Evolutionary conservation across 306 rosid genomes (phyloP).

Genomic region (Vicia villosa): DNA sequence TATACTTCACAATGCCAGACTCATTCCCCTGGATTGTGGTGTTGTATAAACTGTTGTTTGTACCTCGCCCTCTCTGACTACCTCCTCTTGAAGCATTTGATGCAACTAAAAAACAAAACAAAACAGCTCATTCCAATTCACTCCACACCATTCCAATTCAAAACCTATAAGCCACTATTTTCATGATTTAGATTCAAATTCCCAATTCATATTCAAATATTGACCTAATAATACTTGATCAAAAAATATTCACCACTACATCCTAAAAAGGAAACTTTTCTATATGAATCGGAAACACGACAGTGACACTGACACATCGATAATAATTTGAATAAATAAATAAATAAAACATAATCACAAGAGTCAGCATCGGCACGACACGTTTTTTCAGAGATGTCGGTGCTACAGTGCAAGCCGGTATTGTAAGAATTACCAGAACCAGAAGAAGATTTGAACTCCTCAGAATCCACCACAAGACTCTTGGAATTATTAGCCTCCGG

Average conservation of each 20-base stretch:
- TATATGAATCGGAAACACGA: no score
- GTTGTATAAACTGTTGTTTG: constrained; percentile 35
- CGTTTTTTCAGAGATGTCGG: no score
- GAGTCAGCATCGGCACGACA: no score
- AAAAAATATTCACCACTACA: background rate
- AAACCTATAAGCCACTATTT: background rate
- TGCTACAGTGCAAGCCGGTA: no score
- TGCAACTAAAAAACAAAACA: constrained; percentile 44
- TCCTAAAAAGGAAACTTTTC: background rate
- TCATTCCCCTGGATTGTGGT: constrained; percentile 53
- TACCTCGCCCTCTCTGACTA: constrained; percentile 54
- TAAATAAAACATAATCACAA: no score
- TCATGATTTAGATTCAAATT: constrained; percentile 7
- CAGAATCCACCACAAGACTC: constrained; percentile 45
- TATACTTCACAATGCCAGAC: constrained; percentile 59
- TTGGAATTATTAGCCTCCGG: constrained; percentile 57
- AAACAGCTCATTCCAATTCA: constrained; percentile 29
- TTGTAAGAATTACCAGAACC: constrained; percentile 38
- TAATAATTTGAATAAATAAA: no score
- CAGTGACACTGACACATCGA: no score
- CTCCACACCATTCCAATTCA: constrained; percentile 12
- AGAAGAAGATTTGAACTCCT: constrained; percentile 50
- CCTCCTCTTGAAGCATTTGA: constrained; percentile 53
- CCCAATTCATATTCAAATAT: background rate
- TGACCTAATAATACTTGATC: no score